Evolutionary conservation across 2,329 filamentous ascomycete species (phyloP).

Genomic region (Dothideomycetes sp.): DNA sequence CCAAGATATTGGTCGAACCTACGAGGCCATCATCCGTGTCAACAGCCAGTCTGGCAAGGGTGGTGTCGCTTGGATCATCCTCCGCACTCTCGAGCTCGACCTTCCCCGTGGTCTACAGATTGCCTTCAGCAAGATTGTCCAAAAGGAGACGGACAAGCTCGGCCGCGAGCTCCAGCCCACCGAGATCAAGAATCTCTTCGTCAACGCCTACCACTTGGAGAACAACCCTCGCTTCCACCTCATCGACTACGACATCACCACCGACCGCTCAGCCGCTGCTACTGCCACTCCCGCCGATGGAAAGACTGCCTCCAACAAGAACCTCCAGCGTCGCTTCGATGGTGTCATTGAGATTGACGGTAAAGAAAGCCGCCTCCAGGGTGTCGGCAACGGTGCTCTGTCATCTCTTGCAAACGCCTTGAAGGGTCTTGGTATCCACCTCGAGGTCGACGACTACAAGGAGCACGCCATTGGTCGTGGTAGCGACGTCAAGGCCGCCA

Average conservation of each 20-base stretch:
- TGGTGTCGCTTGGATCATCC: constrained; percentile 88
- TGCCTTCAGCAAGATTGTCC: constrained; percentile 81
- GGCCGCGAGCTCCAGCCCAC: constrained; percentile 74
- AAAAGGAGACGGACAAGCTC: constrained; percentile 67
- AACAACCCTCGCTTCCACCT: constrained; percentile 77
- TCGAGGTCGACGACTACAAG: constrained; percentile 92
- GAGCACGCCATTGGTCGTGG: constrained; percentile 84
- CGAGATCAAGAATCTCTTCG: constrained; percentile 84
- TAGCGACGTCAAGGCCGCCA: constrained; percentile 80
- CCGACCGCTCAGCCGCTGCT: constrained; percentile 71
- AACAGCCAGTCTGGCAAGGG: constrained; percentile 96
- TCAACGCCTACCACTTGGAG: constrained; percentile 75
- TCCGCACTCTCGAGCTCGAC: constrained; percentile 80
- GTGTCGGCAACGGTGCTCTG: constrained; percentile 81
- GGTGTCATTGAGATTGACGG: constrained; percentile 79
- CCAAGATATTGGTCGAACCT: constrained; percentile 87
- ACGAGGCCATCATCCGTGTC: constrained; percentile 95
- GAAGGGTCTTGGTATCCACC: constrained; percentile 65
- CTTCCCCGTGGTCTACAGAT: constrained; percentile 86
- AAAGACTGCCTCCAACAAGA: constrained; percentile 66
- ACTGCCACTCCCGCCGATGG: constrained; percentile 56
- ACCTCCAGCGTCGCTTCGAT: constrained; percentile 72
- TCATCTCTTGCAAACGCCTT: constrained; percentile 80
- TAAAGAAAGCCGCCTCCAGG: constrained; percentile 65
- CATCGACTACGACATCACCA: constrained; percentile 82